Base-by-base conservation (phyloP, 2,329 filamentous ascomycete species). In the Claviceps sorghi region DNA sequence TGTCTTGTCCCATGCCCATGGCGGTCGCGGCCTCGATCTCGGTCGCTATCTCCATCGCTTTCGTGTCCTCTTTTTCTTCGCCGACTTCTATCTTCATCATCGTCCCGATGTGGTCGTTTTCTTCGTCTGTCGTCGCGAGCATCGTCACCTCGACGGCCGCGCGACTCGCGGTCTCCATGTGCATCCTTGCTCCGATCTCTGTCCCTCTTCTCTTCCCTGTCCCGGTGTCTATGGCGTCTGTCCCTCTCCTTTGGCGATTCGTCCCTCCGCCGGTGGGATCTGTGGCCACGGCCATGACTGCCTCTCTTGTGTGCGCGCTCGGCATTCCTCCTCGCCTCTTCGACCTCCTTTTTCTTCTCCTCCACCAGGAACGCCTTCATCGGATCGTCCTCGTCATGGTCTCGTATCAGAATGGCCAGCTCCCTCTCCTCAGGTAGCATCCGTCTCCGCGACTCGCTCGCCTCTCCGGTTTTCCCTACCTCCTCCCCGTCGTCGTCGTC, bases 321-420 rank as follows among this genome's bases (percentile, higher is more conserved):
- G 53, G 73, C 59, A 62, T 69, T 62, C 67, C 76, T 74, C 73
- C 59, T 68, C 3, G 88, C 90, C 54, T 79, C 77, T 52, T 85
- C 81, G 13, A 95, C 79, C 65, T 95, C 88, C 64, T 88, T 88
- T 68, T 86, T 89, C 76, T 97, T 96, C 69, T 95, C 86, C 57
- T 91, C 80, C 50, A 96, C 82, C 57, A 97, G 65, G 61, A 87
- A 96, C 40, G 80, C 82, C 69, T 95, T 96, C 93, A 98, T 98
- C 0, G 93, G 93, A 65, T 98, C 93, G 55, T 97, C 91, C 26
- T 96, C 90, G 58, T 97, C 93, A 57, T 94, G 85, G 17, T 91
- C 83, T 51, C 78, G 72, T 50, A 94, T 80, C 52, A 97, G 66
- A 45, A 81, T 76, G 49, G 80, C 80, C 49, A 97, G 69, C 64